These are phyloP conservation scores for Mucor plumbeus DNA, from an alignment of 371 early-diverging fungal genomes.

Conservation along the genomic window DNA sequence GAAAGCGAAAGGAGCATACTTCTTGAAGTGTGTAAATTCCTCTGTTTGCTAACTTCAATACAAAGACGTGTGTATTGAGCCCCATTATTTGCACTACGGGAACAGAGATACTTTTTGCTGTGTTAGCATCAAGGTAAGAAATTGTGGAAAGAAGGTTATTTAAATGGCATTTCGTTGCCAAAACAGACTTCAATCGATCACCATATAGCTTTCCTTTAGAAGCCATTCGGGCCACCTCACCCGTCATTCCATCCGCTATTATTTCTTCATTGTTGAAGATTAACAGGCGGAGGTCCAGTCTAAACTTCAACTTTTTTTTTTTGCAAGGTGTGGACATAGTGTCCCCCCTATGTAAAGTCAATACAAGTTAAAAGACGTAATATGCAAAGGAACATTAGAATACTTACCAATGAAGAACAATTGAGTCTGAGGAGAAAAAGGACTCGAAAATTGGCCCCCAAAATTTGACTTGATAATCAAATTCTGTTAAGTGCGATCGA, in stretches of 20 bases:
- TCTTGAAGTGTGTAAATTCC: conserved; percentile 3
- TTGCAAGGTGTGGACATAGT: too few species aligned
- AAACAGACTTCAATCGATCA: not conserved
- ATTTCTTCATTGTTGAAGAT: too few species aligned
- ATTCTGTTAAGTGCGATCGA: not conserved
- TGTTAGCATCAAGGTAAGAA: not conserved
- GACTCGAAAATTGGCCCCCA: not conserved
- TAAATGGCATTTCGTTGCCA: conserved; percentile 1
- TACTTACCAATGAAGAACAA: not conserved
- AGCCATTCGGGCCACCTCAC: not conserved
- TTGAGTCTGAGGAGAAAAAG: not conserved
- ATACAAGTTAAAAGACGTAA: too few species aligned
- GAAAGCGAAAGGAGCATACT: conserved; percentile 6
- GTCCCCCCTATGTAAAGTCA: too few species aligned
- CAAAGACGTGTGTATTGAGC: conserved; percentile 4
- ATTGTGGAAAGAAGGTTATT: not conserved
- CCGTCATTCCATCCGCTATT: too few species aligned
- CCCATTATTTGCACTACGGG: conserved; percentile 5
- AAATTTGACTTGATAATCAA: not conserved
- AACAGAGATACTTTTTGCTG: conserved; percentile 5
- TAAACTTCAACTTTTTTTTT: too few species aligned
- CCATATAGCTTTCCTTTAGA: not conserved
- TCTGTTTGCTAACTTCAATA: not conserved
- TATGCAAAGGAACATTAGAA: not conserved
- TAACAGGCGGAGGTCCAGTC: too few species aligned